Evolutionary conservation across 257 asterid species (phyloP).

Genomic region (Gentiana macrophylla): DNA sequence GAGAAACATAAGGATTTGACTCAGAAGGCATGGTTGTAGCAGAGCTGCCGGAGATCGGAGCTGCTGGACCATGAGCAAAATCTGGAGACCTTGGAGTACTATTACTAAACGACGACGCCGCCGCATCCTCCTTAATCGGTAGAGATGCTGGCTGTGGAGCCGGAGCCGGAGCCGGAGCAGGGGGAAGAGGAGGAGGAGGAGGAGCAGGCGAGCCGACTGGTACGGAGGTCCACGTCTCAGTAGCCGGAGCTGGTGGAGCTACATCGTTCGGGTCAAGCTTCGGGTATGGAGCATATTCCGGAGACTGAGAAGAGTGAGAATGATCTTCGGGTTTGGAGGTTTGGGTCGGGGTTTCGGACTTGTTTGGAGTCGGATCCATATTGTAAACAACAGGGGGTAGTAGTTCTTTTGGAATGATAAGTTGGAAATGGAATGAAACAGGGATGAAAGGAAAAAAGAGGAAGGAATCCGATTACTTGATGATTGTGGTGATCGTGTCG

Average conservation of each 20-base stretch:
- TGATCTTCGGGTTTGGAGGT: conserved; percentile 16
- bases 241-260: conserved; percentile 40
- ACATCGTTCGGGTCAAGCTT: conserved; percentile 59
- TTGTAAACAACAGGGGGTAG: not conserved
- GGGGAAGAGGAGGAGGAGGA: not conserved
- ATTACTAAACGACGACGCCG: not conserved
- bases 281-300: conserved; percentile 74
- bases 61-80: conserved; percentile 16
- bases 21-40: conserved; percentile 72
- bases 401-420: not conserved
- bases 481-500: too few relatives aligned
- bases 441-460: not conserved
- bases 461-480: too few relatives aligned
- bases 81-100: conserved; percentile 14
- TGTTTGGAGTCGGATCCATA: conserved; percentile 7
- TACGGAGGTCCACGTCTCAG: conserved; percentile 46
- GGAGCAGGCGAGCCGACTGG: conserved; percentile 19
- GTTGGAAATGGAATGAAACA: conserved; percentile 2
- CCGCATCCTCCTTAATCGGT: not conserved
- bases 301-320: conserved; percentile 19
- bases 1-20: conserved; percentile 68
- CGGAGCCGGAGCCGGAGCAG: not conserved
- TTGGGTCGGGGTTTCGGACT: conserved; percentile 16
- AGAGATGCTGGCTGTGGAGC: not conserved
- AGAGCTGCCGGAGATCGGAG: conserved; percentile 18